Percentiles rank a stretch among this genome's conserved stretches.
phyloP scores from a whole-genome alignment of 2,329 filamentous ascomycete species.

The Fusarium nisikadoi region DNA sequence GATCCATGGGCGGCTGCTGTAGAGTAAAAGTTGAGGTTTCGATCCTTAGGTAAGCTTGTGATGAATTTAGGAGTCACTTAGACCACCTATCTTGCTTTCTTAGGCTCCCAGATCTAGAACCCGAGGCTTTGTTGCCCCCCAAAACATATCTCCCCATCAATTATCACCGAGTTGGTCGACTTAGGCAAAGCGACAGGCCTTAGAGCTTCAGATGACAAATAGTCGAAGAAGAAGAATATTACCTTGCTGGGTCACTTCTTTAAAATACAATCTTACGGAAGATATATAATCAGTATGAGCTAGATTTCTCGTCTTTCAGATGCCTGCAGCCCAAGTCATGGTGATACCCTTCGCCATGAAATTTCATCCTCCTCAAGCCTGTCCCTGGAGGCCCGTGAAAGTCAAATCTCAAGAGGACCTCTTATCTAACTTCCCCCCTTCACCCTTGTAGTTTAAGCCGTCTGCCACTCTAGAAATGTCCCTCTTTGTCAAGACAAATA shows the following conservation, averaged over 20 bases:
- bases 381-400: fast-evolving
- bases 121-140: not conserved
- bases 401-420: not conserved
- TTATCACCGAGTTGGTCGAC: not conserved
- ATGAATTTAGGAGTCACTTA: too few species aligned
- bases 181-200: not conserved
- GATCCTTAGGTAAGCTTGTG: not conserved
- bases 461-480: fast-evolving
- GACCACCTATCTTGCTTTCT: too few species aligned
- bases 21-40: not conserved
- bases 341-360: not conserved
- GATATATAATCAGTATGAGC: fast-evolving
- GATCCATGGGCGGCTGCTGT: not conserved
- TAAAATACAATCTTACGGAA: fast-evolving
- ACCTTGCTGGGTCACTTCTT: not conserved
- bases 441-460: fast-evolving
- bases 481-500: too few species aligned
- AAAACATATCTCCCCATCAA: not conserved
- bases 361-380: not conserved
- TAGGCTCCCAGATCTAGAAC: too few species aligned
- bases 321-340: too few species aligned
- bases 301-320: not conserved
- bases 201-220: not conserved
- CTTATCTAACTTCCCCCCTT: fast-evolving
- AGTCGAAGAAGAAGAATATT: not conserved